A percentile compares a stretch with the other conserved stretches of the same genome.
Evolutionary conservation across 176 grass and related monocot genomes (phyloP).

Genomic region (Stipa capillata): DNA sequence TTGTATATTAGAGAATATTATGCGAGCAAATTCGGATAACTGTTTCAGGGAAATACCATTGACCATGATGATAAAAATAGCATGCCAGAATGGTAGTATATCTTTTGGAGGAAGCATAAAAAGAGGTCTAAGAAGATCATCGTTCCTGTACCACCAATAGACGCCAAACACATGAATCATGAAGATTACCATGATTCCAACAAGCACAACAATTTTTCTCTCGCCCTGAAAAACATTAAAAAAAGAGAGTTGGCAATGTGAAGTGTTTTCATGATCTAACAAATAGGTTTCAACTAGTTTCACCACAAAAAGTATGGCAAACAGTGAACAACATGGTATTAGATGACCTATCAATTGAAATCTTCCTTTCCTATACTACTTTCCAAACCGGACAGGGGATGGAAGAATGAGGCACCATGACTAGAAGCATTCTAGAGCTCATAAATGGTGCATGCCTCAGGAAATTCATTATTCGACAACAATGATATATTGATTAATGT

Average conservation of each 20-base stretch:
- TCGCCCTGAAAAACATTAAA: conserved; percentile 61
- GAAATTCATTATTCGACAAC: conserved; percentile 5
- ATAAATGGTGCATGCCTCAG: background rate
- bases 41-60: conserved; percentile 57
- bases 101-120: conserved; percentile 95
- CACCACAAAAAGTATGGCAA: background rate
- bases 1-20: background rate
- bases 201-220: conserved; percentile 68
- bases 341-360: background rate
- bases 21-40: background rate
- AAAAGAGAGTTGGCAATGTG: background rate
- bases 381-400: background rate
- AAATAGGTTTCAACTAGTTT: conserved; percentile 7
- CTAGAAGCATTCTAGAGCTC: background rate
- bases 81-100: conserved; percentile 98
- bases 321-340: background rate
- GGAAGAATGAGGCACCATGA: background rate
- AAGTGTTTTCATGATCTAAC: conserved; percentile 9
- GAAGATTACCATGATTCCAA: conserved; percentile 79
- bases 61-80: conserved; percentile 96
- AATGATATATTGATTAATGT: background rate
- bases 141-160: conserved; percentile 96
- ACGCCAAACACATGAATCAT: conserved; percentile 82
- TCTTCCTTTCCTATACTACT: background rate
- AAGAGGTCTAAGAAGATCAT: conserved; percentile 78